Evolutionary conservation across 106 monocot species (phyloP).

Genomic region (Acanthochlamys bracteata): DNA sequence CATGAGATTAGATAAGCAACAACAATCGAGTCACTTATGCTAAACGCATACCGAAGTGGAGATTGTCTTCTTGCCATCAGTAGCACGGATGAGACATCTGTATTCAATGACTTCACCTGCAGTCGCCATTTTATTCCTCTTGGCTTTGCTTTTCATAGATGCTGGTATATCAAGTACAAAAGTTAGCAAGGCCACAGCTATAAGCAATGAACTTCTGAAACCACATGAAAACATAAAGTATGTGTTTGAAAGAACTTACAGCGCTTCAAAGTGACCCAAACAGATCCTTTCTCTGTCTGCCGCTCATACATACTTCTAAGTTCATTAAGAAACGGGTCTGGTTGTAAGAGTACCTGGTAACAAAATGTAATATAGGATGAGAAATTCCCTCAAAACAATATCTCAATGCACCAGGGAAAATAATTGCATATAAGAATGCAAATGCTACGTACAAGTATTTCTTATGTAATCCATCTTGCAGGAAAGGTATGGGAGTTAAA

Average conservation of each 20-base stretch:
- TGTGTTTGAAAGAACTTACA: constrained; percentile 30
- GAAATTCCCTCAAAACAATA: background rate
- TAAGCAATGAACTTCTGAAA: background rate
- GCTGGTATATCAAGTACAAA: constrained; percentile 28
- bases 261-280: constrained; percentile 90
- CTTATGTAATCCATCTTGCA: too few species aligned
- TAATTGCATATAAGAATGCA: too few species aligned
- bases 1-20: background rate
- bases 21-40: background rate
- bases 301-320: constrained; percentile 80
- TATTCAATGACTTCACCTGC: constrained; percentile 55
- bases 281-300: constrained; percentile 70
- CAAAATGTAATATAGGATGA: constrained; percentile 5
- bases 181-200: background rate
- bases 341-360: constrained; percentile 62
- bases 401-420: too few species aligned
- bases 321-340: constrained; percentile 85
- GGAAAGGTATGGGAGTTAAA: too few species aligned
- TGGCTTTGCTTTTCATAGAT: constrained; percentile 56
- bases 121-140: constrained; percentile 40
- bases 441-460: too few species aligned
- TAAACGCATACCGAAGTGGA: constrained; percentile 56
- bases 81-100: constrained; percentile 86
- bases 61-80: constrained; percentile 86
- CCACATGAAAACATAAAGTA: background rate